Base-by-base conservation (phyloP, 2,329 filamentous ascomycete species). In the Fusarium anthophilum region DNA sequence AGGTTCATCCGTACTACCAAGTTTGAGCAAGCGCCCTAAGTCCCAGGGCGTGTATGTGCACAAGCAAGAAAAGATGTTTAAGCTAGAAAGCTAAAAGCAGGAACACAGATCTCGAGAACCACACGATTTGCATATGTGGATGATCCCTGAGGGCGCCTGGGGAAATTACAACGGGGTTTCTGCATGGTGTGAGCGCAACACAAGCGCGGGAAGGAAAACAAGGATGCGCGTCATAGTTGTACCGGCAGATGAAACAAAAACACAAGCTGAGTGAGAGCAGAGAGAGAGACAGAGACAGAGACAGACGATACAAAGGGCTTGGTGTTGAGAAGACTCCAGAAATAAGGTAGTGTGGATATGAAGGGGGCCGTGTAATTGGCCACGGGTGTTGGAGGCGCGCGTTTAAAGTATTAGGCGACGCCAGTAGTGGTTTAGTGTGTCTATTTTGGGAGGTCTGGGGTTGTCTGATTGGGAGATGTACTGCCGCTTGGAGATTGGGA, bases 101-200 rank as follows among this genome's bases (percentile, higher is more conserved):
- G 30, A 51, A 45, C n/a, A 35, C 56, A 63, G 62, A 69, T 63
- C 62, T 69, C 39, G 76, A 77, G 63, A 78, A 68, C 77, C 77
- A 79, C 76, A 68, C 77, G 65, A 75, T 54, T 44, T 76, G 77
- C 77, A 78, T 69, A 39, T 56, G 57, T 48, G 45, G 22, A 44
- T 57, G 45, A 51, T 54, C 22, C 28, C 59, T 44, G 43, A 39
- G 50, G 43, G 72, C 72, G 72, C 69, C 72, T 75, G 72, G 66
- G 74, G 73, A 78, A 78, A 77, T 77, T 66, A 76, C 51, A 70
- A 78, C 70, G 74, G 77, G 77, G 75, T 77, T 64, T 47, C 26
- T 75, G 75, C 76, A 78, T 70, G 58, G 65, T 72, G 64, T 73
- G 72, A 37, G 32, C 28, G 54, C 48, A 47, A 50, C n/a, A 73